A percentile compares a stretch with the other conserved stretches of the same genome.
These are phyloP conservation scores for Pyrenophora graminea DNA, from an alignment of 2,329 filamentous ascomycete genomes.

Conservation along the genomic window DNA sequence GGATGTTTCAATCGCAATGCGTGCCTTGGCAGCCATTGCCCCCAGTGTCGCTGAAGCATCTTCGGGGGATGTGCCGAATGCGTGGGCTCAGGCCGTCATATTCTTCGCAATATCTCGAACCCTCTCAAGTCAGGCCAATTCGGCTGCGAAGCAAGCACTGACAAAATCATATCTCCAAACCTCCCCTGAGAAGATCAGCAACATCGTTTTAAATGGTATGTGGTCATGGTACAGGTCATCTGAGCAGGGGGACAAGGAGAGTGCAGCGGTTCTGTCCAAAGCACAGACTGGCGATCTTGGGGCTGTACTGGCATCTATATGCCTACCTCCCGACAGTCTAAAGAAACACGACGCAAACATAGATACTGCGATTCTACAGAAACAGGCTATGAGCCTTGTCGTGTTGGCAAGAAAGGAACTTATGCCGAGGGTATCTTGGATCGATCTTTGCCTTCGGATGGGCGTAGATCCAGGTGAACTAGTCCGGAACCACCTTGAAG, in stretches of 20 bases:
- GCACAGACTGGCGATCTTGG: conserved; percentile 68
- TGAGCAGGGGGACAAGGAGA: conserved; percentile 78
- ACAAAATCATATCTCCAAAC: conserved; percentile 64
- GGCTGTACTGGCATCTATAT: conserved; percentile 65
- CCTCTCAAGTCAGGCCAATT: conserved; percentile 66
- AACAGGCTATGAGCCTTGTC: conserved; percentile 75
- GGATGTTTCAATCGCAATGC: conserved; percentile 77
- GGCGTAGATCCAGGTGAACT: conserved; percentile 82
- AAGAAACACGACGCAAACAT: conserved; percentile 50
- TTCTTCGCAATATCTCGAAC: conserved; percentile 70
- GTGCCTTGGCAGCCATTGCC: conserved; percentile 68
- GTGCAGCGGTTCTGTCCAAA: conserved; percentile 67
- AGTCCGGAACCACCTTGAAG: conserved; percentile 65
- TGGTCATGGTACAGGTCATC: conserved; percentile 77
- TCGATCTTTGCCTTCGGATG: conserved; percentile 79
- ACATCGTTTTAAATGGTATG: conserved; percentile 70
- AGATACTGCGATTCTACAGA: conserved; percentile 60
- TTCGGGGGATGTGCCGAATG: conserved; percentile 57
- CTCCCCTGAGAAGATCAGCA: conserved; percentile 62
- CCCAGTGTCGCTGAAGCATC: conserved; percentile 57
- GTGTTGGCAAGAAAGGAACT: conserved; percentile 79
- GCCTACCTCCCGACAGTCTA: conserved; percentile 59
- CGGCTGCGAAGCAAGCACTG: conserved; percentile 65
- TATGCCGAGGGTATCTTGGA: conserved; percentile 82
- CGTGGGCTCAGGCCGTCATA: conserved; percentile 87